Evolutionary conservation across 208 protist genomes (phyloP).

Genomic region (Trypanosoma platydactyli): DNA sequence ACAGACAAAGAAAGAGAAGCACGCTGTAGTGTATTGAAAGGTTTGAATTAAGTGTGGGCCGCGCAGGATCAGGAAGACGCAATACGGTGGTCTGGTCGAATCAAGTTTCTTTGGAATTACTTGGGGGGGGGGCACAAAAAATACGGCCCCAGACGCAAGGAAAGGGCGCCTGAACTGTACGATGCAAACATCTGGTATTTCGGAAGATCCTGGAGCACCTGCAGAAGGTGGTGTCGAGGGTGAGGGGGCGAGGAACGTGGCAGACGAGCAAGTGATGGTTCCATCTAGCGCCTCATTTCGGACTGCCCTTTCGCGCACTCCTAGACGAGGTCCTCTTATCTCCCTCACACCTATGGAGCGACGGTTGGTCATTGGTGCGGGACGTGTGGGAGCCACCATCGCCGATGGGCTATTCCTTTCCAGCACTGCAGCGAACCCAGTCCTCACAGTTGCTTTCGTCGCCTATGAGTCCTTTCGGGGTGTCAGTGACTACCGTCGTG

Average conservation of each 20-base stretch:
- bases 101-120: too few relatives aligned
- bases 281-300: not conserved
- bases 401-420: constrained; percentile 59
- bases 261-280: not conserved
- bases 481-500: constrained; percentile 50
- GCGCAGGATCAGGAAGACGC: too few relatives aligned
- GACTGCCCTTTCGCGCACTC: not conserved
- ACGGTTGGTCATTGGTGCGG: constrained; percentile 42
- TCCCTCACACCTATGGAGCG: constrained; percentile 36
- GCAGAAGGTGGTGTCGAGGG: too few relatives aligned
- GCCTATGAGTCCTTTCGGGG: constrained; percentile 55
- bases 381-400: constrained; percentile 49
- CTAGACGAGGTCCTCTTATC: constrained; percentile 20
- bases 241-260: not conserved
- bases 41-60: too few relatives aligned
- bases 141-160: too few relatives aligned
- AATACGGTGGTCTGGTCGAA: too few relatives aligned
- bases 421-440: constrained; percentile 47
- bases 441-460: constrained; percentile 52
- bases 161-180: too few relatives aligned
- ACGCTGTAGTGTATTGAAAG: too few relatives aligned
- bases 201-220: too few relatives aligned
- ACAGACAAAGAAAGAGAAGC: too few relatives aligned
- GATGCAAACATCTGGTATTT: too few relatives aligned
- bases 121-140: too few relatives aligned